Percentiles rank a stretch among this genome's conserved stretches.
Conservation (phyloP, 352 stramenopile genomes). For the Blastocystis sp. region DNA sequence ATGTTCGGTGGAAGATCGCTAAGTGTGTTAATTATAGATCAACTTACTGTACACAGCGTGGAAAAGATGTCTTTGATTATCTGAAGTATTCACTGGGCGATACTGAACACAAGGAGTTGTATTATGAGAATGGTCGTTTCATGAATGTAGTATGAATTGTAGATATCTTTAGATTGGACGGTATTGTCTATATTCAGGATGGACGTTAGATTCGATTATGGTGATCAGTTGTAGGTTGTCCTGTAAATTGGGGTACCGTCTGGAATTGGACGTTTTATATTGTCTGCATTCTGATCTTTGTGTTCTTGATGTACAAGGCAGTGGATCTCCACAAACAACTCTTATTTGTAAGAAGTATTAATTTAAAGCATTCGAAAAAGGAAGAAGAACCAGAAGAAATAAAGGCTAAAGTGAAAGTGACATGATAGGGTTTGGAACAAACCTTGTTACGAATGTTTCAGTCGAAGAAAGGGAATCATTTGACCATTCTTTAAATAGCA, state of each 20-base stretch:
- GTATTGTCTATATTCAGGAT: not conserved
- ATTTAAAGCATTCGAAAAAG: not conserved
- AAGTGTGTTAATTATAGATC: not conserved
- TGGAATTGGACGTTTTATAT: not conserved
- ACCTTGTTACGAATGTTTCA: constrained; percentile 18
- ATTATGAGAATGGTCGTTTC: not conserved
- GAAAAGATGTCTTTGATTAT: constrained; percentile 9
- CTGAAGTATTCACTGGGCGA: not conserved
- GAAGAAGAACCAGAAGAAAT: not conserved
- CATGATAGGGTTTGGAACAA: constrained; percentile 10
- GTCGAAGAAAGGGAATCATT: not conserved
- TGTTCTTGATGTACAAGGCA: constrained; percentile 15
- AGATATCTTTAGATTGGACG: constrained; percentile 15
- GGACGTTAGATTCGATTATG: not conserved
- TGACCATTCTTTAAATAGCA: constrained; percentile 59
- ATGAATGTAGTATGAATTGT: not conserved
- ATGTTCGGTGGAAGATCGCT: not conserved
- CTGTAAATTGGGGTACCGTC: not conserved
- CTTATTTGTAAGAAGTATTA: not conserved
- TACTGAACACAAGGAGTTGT: not conserved
- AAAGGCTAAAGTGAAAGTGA: not conserved
- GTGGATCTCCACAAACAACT: not conserved
- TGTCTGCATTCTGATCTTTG: not conserved
- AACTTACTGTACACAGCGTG: not conserved
- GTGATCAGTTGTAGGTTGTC: not conserved